Conservation (phyloP, 2,329 filamentous ascomycete genomes). For the Fusarium sulawesiense region DNA sequence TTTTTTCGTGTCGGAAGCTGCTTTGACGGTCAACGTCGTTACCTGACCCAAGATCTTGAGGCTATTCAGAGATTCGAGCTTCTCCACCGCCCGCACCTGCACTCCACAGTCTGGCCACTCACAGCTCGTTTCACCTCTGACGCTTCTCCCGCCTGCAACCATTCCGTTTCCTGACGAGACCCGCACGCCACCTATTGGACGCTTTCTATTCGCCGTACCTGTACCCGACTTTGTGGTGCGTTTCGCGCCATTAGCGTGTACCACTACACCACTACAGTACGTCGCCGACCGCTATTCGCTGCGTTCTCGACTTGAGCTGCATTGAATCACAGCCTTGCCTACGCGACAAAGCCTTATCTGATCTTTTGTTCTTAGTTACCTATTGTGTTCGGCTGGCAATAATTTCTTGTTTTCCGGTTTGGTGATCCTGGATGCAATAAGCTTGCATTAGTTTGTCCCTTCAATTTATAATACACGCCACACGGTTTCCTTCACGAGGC, state of each 20-base stretch:
- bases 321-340: constrained; percentile 40
- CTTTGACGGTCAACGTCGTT: constrained; percentile 33
- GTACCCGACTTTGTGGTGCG: constrained; percentile 35
- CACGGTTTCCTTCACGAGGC: background rate
- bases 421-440: constrained; percentile 11
- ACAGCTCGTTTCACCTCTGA: constrained; percentile 41
- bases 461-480: constrained; percentile 19
- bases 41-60: constrained; percentile 49
- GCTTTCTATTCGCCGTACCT: constrained; percentile 38
- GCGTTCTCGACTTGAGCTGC: constrained; percentile 23
- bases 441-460: constrained; percentile 1
- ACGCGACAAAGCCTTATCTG: constrained; percentile 34
- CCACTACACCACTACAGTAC: constrained; percentile 24
- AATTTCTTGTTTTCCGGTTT: constrained; percentile 3
- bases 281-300: constrained; percentile 35
- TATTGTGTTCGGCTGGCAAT: background rate
- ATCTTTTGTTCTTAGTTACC: constrained; percentile 11
- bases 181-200: constrained; percentile 24
- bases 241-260: constrained; percentile 37
- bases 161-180: constrained; percentile 38
- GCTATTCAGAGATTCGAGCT: constrained; percentile 54
- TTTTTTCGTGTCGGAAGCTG: constrained; percentile 37
- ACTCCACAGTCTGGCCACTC: constrained; percentile 43
- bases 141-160: constrained; percentile 39
- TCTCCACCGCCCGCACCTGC: constrained; percentile 41